Evolutionary conservation across 805 yeast species (phyloP).

Genomic region (Teunomyces lycoperdinae): DNA sequence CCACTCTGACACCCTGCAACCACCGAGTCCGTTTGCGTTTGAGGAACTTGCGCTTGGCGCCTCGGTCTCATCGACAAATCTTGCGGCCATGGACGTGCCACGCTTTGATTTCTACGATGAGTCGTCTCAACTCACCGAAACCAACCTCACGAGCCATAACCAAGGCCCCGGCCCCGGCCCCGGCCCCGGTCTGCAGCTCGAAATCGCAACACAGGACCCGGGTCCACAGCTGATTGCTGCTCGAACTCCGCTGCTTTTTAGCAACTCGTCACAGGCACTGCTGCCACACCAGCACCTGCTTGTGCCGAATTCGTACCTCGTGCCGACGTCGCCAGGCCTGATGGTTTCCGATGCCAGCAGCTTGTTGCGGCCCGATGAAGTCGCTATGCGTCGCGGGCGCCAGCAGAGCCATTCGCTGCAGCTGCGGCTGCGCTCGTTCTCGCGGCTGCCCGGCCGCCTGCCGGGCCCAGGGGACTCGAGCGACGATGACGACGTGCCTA

Average conservation of each 20-base stretch:
- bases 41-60: conserved; percentile 42
- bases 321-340: conserved; percentile 8
- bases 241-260: conserved; percentile 55
- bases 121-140: conserved; percentile 9
- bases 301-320: conserved; percentile 14
- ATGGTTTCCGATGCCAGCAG: conserved; percentile 3
- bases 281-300: conserved; percentile 8
- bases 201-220: no score
- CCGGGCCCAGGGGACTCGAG: conserved; percentile 15
- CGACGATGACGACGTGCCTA: conserved; percentile 18
- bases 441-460: conserved; percentile 19
- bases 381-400: conserved; percentile 42
- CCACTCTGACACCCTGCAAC: conserved; percentile 38
- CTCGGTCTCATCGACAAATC: conserved; percentile 35
- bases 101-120: conserved; percentile 10
- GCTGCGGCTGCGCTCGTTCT: conserved; percentile 26
- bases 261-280: conserved; percentile 37
- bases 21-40: conserved; percentile 31
- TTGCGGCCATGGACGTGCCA: conserved; percentile 14
- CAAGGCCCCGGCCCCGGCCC: conserved; percentile 10
- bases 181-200: not conserved
- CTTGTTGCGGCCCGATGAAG: conserved; percentile 35
- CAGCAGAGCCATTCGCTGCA: conserved; percentile 26
- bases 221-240: conserved; percentile 28
- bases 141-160: conserved; percentile 17